These are phyloP conservation scores for Russula emetica DNA, from an alignment of 768 basidiomycete species.

Conservation along the genomic window DNA sequence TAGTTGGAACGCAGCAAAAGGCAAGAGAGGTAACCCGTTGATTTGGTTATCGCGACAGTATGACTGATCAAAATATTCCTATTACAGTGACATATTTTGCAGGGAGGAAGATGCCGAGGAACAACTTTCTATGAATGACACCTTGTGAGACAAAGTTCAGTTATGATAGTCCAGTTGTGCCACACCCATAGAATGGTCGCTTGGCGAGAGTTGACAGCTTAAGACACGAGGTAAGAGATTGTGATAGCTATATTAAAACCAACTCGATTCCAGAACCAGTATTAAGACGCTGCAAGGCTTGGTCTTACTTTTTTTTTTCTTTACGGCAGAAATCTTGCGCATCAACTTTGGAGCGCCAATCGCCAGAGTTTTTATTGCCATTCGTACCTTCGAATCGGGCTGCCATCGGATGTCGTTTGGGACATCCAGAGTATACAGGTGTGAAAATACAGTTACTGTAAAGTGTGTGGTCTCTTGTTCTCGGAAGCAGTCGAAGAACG, in stretches of 20 bases:
- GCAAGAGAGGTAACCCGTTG: background rate
- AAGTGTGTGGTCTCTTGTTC: background rate
- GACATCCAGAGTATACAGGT: background rate
- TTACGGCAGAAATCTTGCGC: conserved; percentile 3
- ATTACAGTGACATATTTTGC: background rate
- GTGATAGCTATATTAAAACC: background rate
- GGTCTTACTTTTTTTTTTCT: background rate
- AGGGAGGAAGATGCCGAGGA: background rate
- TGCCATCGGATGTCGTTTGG: background rate
- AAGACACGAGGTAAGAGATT: background rate
- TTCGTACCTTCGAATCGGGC: background rate
- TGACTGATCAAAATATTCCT: background rate
- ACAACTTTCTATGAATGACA: background rate
- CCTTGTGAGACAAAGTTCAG: no score
- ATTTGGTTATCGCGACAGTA: background rate
- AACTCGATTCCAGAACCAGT: background rate
- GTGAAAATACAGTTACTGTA: background rate
- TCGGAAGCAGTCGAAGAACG: background rate
- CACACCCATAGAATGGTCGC: background rate
- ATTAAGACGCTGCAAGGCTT: background rate
- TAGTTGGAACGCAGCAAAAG: background rate
- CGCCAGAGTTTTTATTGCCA: background rate
- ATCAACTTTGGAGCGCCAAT: background rate
- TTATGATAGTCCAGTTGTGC: background rate
- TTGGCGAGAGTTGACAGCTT: background rate